Evolutionary conservation across 495 filamentous ascomycete species (phyloP).

Genomic region (Massariosphaeria phaeospora): DNA sequence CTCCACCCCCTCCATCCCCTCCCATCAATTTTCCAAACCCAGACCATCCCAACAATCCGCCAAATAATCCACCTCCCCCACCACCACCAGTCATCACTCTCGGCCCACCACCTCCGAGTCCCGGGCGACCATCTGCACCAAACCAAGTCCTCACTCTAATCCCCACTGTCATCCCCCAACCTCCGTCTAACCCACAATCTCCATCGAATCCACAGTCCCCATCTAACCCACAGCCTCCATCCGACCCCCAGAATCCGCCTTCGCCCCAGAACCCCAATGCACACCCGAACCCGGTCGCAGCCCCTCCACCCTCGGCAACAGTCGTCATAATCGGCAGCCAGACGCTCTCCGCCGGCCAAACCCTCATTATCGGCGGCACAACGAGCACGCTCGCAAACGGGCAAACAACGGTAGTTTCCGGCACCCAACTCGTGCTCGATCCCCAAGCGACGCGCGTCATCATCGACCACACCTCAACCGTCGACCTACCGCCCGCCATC

Average conservation of each 20-base stretch:
- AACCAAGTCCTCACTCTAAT: background rate
- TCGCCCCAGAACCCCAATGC: too few species aligned
- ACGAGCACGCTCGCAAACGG: constrained; percentile 5
- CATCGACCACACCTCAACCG: constrained; percentile 1
- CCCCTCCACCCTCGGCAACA: constrained; percentile 4
- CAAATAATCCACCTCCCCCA: background rate
- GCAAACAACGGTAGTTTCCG: constrained; percentile 8
- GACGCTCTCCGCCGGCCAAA: constrained; percentile 1
- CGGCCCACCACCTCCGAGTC: background rate
- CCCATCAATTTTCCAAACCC: too few species aligned
- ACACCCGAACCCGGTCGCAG: too few species aligned
- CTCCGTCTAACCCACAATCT: background rate
- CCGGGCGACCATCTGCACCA: background rate
- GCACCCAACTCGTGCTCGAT: constrained; percentile 9
- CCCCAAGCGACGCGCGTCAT: constrained; percentile 3
- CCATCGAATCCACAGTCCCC: background rate
- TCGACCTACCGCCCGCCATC: background rate
- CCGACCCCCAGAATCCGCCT: background rate
- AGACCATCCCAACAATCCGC: too few species aligned
- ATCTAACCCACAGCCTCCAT: too few species aligned
- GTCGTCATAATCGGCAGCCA: constrained; percentile 14
- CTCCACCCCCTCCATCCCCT: background rate
- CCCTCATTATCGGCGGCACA: constrained; percentile 8
- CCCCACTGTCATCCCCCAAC: background rate
- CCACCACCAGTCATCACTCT: constrained; percentile 6